Evolutionary conservation across 768 basidiomycete species (phyloP).

Genomic region (Lenzites betulinus): DNA sequence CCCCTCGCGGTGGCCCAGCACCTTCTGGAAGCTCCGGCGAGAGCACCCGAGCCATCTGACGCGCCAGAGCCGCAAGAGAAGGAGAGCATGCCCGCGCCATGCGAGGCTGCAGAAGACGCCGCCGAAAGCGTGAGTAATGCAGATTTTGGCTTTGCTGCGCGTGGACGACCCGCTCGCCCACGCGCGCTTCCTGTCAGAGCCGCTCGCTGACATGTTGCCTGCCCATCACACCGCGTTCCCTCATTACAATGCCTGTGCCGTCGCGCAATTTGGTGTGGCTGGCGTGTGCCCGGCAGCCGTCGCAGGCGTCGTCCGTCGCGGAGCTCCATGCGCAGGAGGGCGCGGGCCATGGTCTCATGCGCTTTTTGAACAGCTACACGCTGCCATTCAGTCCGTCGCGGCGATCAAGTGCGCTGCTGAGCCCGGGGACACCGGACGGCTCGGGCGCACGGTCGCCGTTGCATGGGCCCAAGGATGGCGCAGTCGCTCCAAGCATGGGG

Average conservation of each 20-base stretch:
- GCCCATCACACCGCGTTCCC: background rate
- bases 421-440: constrained; percentile 9
- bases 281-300: constrained; percentile 26
- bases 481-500: constrained; percentile 6
- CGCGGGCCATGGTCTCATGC: constrained; percentile 47
- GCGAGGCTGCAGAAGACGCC: constrained; percentile 22
- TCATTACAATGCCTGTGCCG: background rate
- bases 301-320: constrained; percentile 21
- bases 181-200: constrained; percentile 13
- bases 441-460: constrained; percentile 11
- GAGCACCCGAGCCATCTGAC: constrained; percentile 16
- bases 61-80: constrained; percentile 18
- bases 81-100: constrained; percentile 23
- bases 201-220: constrained; percentile 16
- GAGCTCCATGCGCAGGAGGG: constrained; percentile 28
- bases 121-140: constrained; percentile 25
- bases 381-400: constrained; percentile 48
- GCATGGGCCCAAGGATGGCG: constrained; percentile 5
- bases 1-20: constrained; percentile 64
- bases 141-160: background rate
- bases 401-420: constrained; percentile 28
- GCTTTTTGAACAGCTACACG: constrained; percentile 59
- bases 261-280: background rate
- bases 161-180: background rate
- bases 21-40: constrained; percentile 48